Evolutionary conservation across 495 filamentous ascomycete genomes (phyloP).

Genomic region (Emericellopsis terricola): DNA sequence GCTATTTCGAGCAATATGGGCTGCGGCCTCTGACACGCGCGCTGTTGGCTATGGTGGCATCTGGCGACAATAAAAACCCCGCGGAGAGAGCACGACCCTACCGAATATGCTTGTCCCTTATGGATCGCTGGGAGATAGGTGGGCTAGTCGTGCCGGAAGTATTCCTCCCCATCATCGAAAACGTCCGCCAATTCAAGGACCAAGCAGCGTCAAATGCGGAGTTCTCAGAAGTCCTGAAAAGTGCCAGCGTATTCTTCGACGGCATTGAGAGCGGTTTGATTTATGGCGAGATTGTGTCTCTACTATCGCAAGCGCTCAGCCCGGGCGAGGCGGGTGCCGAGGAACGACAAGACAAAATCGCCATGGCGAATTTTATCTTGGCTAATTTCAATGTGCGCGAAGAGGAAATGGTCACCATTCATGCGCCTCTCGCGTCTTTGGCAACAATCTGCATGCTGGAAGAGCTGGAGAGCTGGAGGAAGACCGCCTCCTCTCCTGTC

Average conservation of each 20-base stretch:
- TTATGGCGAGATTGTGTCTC: constrained; percentile 58
- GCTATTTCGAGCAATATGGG: constrained; percentile 71
- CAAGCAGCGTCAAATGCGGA: constrained; percentile 38
- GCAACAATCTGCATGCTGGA: constrained; percentile 46
- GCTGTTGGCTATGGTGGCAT: constrained; percentile 59
- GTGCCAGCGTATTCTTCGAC: constrained; percentile 91
- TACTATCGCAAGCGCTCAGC: constrained; percentile 38
- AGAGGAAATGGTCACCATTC: constrained; percentile 82
- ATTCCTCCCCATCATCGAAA: constrained; percentile 72
- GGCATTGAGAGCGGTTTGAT: constrained; percentile 88
- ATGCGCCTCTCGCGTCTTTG: constrained; percentile 61
- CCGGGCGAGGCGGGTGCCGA: constrained; percentile 16
- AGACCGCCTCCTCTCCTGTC: constrained; percentile 1
- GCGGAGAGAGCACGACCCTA: constrained; percentile 72
- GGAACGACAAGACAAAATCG: constrained; percentile 39
- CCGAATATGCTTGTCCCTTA: constrained; percentile 78
- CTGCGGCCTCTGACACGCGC: constrained; percentile 52
- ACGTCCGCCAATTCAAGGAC: constrained; percentile 50
- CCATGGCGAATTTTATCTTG: constrained; percentile 66
- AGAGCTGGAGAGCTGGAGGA: constrained; percentile 11
- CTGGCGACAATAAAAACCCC: constrained; percentile 27
- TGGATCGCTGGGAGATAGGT: constrained; percentile 97
- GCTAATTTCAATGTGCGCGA: constrained; percentile 83
- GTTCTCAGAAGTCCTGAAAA: constrained; percentile 75
- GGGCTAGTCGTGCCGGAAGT: constrained; percentile 71